Evolutionary conservation across 2,329 filamentous ascomycete species (phyloP), one percentile per base, ranked within the genome.

Genomic region (Alternaria arbusti): DNA sequence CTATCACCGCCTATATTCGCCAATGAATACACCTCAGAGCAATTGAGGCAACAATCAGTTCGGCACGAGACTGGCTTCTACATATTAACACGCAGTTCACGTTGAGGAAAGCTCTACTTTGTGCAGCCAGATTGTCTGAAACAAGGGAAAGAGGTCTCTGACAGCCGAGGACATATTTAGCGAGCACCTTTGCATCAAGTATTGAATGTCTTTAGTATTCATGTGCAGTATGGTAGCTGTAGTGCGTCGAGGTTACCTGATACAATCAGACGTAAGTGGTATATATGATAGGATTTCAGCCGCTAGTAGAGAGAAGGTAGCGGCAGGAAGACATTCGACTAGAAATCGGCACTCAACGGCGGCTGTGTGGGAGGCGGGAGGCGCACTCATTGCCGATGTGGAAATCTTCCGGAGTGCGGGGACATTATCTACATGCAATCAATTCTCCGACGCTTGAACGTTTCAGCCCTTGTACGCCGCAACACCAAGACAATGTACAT

Each of bases 401-500:
- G 28, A 28, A 62, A 58, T 62, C 28, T 54, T 36, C 28, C 47
- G 45, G 30, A 56, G n/a, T 57, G 64, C 52, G 64, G 63, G 32
- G 45, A 57, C 26, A 20, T 12, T 46, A 40, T 11, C 47, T 44
- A 30, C 13, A 62, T 47, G 28, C 59, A 65, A 59, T 63, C 25
- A 63, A 49, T 45, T 26, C 30, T 57, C 59, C 56, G 63, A 65
- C 51, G 51, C 63, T 59, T 65, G 59, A 59, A 26, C 54, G 43
- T 65, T 63, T 65, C 56, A 65, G 40, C 23, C 56, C 20, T 44
- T 52, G 58, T 47, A 58, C 36, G 23, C 36, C 59, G 52, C 46
- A 47, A 50, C 44, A 57, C 52, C 63, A 65, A 65, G 59, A 47
- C 59, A 59, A 59, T 63, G 12, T 63, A 57, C 22, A 52, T 59